phyloP scores from a whole-genome alignment of 2,329 filamentous ascomycete species.

The Cryphonectria japonica region DNA sequence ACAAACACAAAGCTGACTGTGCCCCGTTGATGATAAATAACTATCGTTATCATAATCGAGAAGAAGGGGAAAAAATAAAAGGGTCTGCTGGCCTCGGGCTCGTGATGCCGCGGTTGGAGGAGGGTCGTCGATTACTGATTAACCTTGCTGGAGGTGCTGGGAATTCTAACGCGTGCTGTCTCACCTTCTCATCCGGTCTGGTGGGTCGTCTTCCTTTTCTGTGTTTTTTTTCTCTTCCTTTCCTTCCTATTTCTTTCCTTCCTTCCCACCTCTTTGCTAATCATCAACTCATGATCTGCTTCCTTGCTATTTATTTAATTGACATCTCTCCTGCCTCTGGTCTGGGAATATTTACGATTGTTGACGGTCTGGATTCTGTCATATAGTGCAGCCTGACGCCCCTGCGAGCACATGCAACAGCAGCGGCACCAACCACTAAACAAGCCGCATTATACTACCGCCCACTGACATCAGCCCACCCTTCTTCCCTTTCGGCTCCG shows the following conservation, averaged over 20 bases:
- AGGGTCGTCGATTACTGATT: background rate
- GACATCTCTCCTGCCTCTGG: background rate
- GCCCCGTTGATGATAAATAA: background rate
- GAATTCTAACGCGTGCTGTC: background rate
- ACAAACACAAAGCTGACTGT: background rate
- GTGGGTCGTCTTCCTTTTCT: background rate
- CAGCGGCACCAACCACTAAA: background rate
- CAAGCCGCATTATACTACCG: background rate
- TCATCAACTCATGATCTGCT: background rate
- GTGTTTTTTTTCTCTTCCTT: background rate
- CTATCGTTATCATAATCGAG: too few species aligned
- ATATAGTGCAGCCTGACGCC: background rate
- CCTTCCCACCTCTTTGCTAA: background rate
- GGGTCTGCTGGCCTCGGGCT: background rate
- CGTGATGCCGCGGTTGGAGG: conserved; percentile 1
- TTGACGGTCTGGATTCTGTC: background rate
- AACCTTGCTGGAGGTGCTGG: background rate
- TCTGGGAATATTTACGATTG: background rate
- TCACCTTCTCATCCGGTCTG: background rate
- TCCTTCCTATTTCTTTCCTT: background rate
- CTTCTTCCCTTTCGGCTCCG: background rate
- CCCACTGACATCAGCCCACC: background rate
- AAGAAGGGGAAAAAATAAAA: background rate
- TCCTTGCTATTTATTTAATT: background rate
- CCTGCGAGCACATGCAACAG: background rate